Base-by-base conservation (phyloP, 2,329 filamentous ascomycete genomes). In the Berkeleyomyces rouxiae region DNA sequence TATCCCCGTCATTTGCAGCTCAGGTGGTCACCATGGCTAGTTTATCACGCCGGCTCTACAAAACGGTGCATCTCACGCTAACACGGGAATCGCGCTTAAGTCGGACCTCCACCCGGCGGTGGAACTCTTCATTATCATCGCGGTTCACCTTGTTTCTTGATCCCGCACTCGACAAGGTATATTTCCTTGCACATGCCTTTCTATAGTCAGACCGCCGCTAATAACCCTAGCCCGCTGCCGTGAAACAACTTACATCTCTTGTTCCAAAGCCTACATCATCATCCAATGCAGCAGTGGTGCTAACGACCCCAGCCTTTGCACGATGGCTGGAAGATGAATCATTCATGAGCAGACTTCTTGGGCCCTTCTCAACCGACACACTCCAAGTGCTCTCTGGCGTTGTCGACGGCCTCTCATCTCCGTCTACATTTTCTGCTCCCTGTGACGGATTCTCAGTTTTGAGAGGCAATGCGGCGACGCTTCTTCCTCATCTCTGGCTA, bases 361-460 rank as follows among this genome's bases (percentile, higher is more conserved):
- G 65, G 10, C 58, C 64, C 5, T 67, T 44, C 11, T 42, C 36
- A 37, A 57, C 44, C 11, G 62, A 65, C 3, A 67, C 73, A 33
- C 71, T 82, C 42, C 73, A 78, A 65, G 71, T 84, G 6, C 66
- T 85, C 11, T 74, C 74, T 33, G 83, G 78, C 10, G 78, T 82
- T 3, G 77, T 83, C 37, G 82, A 85, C 68, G 75, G 78, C 7
- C 70, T 86, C 40, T 71, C 75, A 31, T 74, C 76, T 7, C 67
- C 69, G 4, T 58, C 43, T 5, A 31, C 46, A 31, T 64, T 61
- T n/a, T 49, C 43, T 7, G n/a, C 44, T 57, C 58, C 39, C 49
- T 58, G 16, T 11, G 39, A 44, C 0, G 66, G 66, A 2, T 65
- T 67, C 58, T 67, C 66, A 11, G 49, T 67, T 10, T 13, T 67